phyloP scores from a whole-genome alignment of 257 asterid species.

The Scutellaria minor region DNA sequence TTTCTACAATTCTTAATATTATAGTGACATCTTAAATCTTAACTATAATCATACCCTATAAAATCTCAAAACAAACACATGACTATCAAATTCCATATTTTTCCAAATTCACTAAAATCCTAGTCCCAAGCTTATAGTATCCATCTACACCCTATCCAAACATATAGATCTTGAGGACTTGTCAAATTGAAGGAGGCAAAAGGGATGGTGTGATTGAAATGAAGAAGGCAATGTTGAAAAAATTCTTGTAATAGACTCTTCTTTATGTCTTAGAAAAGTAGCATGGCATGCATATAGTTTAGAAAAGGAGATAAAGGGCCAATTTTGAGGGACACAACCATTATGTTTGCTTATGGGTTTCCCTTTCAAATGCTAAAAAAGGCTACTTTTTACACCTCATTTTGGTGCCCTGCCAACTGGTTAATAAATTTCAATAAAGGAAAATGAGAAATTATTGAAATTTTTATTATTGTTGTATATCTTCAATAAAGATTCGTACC shows the following conservation, averaged over 20 bases:
- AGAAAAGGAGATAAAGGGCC: constrained; percentile 1
- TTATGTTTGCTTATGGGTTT: constrained; percentile 31
- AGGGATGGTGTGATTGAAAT: constrained; percentile 14
- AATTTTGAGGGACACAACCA: constrained; percentile 32
- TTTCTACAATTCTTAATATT: too few species aligned
- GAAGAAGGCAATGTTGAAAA: constrained; percentile 37
- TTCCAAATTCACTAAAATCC: too few species aligned
- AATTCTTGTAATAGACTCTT: too few species aligned
- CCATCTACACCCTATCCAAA: not conserved
- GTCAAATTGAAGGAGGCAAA: constrained; percentile 11
- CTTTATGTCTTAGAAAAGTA: constrained; percentile 29
- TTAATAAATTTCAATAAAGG: not conserved
- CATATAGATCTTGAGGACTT: not conserved
- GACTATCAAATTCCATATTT: too few species aligned
- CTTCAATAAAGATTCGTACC: too few species aligned
- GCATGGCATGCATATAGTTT: constrained; percentile 12
- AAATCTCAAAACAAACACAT: too few species aligned
- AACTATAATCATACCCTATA: too few species aligned
- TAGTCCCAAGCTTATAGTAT: not conserved
- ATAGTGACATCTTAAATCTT: too few species aligned
- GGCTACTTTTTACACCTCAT: constrained; percentile 29
- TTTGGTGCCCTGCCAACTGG: constrained; percentile 5
- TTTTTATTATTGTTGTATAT: too few species aligned
- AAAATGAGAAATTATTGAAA: too few species aligned
- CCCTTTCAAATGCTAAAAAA: constrained; percentile 10